phyloP scores from a whole-genome alignment of 495 filamentous ascomycete genomes.

The Neurospora africana region DNA sequence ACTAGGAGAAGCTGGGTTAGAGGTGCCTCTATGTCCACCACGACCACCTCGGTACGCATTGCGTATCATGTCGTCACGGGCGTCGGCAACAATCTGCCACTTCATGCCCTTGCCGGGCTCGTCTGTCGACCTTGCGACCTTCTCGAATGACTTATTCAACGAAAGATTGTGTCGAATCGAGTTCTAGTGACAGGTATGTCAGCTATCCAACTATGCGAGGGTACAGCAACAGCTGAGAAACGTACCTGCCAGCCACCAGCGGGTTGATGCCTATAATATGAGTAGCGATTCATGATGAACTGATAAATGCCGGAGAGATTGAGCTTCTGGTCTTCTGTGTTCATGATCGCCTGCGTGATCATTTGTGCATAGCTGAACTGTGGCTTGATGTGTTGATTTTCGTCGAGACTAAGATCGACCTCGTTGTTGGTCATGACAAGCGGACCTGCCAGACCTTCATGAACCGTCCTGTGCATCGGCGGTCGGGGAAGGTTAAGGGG shows the following conservation, averaged over 20 bases:
- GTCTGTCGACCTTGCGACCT: constrained; percentile 80
- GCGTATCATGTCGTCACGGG: constrained; percentile 58
- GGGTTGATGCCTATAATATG: constrained; percentile 76
- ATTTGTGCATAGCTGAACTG: constrained; percentile 93
- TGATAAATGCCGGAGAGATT: constrained; percentile 84
- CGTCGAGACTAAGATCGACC: constrained; percentile 77
- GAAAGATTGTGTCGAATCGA: constrained; percentile 95
- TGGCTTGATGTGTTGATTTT: constrained; percentile 81
- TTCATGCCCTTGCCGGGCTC: constrained; percentile 99
- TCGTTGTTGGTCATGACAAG: constrained; percentile 39
- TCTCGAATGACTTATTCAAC: constrained; percentile 83
- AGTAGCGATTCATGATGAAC: constrained; percentile 79
- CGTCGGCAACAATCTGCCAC: constrained; percentile 78
- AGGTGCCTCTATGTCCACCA: constrained; percentile 48
- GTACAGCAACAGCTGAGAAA: constrained; percentile 2
- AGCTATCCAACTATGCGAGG: neutral
- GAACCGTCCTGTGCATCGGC: constrained; percentile 32
- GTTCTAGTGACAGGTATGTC: constrained; percentile 45
- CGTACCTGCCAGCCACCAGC: constrained; percentile 75
- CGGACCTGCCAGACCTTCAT: constrained; percentile 23
- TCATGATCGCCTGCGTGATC: constrained; percentile 90
- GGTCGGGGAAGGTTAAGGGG: constrained; percentile 30
- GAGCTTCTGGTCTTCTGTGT: constrained; percentile 70
- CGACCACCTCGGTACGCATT: constrained; percentile 39
- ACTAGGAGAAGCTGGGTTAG: constrained; percentile 46